These are phyloP conservation scores for Otatea glauca DNA, from an alignment of 176 grass and related monocot genomes.

Conservation along the genomic window DNA sequence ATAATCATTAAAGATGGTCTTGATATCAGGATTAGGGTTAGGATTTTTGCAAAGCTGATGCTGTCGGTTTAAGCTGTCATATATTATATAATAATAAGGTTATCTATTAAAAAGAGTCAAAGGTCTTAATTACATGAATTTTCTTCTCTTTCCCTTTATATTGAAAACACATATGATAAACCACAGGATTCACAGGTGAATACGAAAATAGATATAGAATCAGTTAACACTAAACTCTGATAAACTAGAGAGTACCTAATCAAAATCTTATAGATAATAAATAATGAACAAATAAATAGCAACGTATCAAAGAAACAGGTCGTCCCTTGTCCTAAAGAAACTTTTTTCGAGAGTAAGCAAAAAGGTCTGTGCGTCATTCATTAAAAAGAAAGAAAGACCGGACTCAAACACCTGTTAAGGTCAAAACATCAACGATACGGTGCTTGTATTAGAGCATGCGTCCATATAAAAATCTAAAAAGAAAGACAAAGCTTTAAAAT, in stretches of 20 bases:
- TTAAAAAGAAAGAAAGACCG: too few relatives aligned
- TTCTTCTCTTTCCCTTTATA: background rate
- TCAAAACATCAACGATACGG: too few relatives aligned
- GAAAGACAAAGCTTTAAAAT: too few relatives aligned
- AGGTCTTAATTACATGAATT: background rate
- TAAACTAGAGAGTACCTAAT: background rate
- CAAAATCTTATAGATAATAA: background rate
- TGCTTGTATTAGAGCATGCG: too few relatives aligned
- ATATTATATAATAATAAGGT: constrained; percentile 40
- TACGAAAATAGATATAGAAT: constrained; percentile 28
- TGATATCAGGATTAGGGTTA: constrained; percentile 98
- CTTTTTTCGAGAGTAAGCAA: too few relatives aligned
- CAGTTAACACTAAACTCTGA: background rate
- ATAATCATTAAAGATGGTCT: constrained; percentile 98
- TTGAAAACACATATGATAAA: constrained; percentile 16
- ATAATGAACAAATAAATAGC: background rate
- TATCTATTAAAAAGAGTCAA: background rate
- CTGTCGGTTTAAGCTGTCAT: constrained; percentile 97
- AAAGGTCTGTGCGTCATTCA: too few relatives aligned
- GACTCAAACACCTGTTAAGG: too few relatives aligned
- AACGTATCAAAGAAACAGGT: background rate
- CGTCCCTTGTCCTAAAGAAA: too few relatives aligned
- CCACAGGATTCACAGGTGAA: background rate
- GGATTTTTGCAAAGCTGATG: constrained; percentile 99
- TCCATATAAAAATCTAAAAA: too few relatives aligned